These are phyloP conservation scores for Cercospora sojina DNA, from an alignment of 2,329 filamentous ascomycete species.

Conservation along the genomic window DNA sequence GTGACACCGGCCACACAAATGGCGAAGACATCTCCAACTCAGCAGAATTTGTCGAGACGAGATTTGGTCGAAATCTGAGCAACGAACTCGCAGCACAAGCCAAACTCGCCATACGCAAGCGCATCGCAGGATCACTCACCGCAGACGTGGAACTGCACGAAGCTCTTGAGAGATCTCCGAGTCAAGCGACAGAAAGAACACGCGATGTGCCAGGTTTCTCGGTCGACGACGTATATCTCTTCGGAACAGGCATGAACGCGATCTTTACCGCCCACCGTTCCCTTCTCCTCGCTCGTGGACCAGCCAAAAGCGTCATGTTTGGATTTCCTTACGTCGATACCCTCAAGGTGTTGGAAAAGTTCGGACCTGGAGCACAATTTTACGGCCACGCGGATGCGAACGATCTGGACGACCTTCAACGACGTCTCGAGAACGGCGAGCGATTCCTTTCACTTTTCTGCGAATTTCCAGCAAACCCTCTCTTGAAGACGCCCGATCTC, in stretches of 20 bases:
- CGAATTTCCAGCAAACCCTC: constrained; percentile 91
- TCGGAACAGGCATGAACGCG: constrained; percentile 88
- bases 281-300: constrained; percentile 63
- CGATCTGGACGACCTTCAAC: constrained; percentile 82
- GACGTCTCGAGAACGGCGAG: constrained; percentile 68
- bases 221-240: constrained; percentile 86
- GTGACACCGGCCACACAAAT: constrained; percentile 24
- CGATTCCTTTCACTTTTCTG: constrained; percentile 82
- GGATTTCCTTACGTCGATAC: constrained; percentile 99
- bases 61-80: constrained; percentile 88
- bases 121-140: constrained; percentile 83
- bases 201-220: constrained; percentile 61
- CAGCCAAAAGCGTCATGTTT: constrained; percentile 77
- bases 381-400: constrained; percentile 76
- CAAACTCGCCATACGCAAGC: constrained; percentile 77
- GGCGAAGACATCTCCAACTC: constrained; percentile 61
- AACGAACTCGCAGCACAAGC: constrained; percentile 75
- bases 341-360: constrained; percentile 91
- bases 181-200: constrained; percentile 39
- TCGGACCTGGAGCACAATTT: constrained; percentile 83
- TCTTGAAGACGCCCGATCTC: constrained; percentile 82
- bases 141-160: constrained; percentile 67
- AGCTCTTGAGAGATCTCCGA: constrained; percentile 48
- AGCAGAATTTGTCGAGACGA: constrained; percentile 82
- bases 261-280: constrained; percentile 86